Conservation (phyloP, 2,329 filamentous ascomycete species). For the Fusarium decemcellulare region DNA sequence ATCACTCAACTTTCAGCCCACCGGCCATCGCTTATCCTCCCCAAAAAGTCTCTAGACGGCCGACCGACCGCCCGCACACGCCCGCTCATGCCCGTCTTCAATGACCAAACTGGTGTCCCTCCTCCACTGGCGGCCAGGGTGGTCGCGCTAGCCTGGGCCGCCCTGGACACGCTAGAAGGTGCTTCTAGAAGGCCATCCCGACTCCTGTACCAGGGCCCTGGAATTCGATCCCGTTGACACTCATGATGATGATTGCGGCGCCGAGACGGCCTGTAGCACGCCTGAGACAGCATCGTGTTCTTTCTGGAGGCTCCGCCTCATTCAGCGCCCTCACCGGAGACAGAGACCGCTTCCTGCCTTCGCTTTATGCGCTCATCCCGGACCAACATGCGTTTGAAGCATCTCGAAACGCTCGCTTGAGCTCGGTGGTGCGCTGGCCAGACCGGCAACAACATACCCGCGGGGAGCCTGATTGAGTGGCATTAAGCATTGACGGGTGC, state of each 20-base stretch:
- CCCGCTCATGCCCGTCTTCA: slow-evolving; percentile 37
- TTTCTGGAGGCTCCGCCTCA: slow-evolving; percentile 16
- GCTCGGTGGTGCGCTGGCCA: slow-evolving; percentile 34
- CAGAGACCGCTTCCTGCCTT: slow-evolving; percentile 26
- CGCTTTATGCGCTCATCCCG: slow-evolving; percentile 37
- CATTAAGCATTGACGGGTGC: slow-evolving; percentile 45
- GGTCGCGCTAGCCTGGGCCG: slow-evolving; percentile 33
- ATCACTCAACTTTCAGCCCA: slow-evolving; percentile 44
- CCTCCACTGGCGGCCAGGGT: slow-evolving; percentile 41
- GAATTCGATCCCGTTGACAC: slow-evolving; percentile 41
- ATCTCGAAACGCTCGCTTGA: slow-evolving; percentile 36
- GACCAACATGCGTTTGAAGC: slow-evolving; percentile 13
- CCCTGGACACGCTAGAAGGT: slow-evolving; percentile 46
- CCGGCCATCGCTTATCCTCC: slow-evolving; percentile 32
- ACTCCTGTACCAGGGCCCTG: slow-evolving; percentile 45
- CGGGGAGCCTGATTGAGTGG: slow-evolving; percentile 28
- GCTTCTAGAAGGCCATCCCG: slow-evolving; percentile 47
- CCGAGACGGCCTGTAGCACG: slow-evolving; percentile 29
- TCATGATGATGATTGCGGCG: slow-evolving; percentile 38
- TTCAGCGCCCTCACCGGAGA: slow-evolving; percentile 18
- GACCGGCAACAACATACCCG: slow-evolving; percentile 13
- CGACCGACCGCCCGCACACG: slow-evolving; percentile 32
- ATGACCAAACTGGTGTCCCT: slow-evolving; percentile 33
- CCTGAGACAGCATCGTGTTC: slow-evolving; percentile 35
- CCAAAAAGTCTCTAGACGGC: slow-evolving; percentile 29